Percentiles rank a stretch among this genome's conserved stretches.
phyloP scores from a whole-genome alignment of 371 early-diverging fungal genomes.

The Mortierella sp. region DNA sequence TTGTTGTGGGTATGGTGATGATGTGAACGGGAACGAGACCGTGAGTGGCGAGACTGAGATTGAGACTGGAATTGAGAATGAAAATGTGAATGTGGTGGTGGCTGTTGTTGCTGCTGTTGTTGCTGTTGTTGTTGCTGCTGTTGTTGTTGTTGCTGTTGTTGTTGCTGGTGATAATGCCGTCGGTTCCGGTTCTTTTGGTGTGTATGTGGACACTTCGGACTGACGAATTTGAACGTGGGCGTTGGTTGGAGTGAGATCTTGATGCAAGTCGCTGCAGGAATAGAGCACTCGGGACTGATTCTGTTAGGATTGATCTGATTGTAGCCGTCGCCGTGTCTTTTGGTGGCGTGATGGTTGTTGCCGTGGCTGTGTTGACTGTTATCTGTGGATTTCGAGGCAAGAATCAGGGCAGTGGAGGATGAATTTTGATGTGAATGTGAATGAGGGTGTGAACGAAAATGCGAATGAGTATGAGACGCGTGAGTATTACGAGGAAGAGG shows the following conservation, averaged over 20 bases:
- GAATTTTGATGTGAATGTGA: no score
- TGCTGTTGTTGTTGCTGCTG: slow-evolving; percentile 18
- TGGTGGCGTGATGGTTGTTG: background rate
- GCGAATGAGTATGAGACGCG: background rate
- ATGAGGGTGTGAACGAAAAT: slow-evolving; percentile 4
- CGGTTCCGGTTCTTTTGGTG: slow-evolving; percentile 31
- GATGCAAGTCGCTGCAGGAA: slow-evolving; percentile 41
- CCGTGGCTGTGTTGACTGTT: slow-evolving; percentile 1
- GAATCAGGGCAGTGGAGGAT: no score
- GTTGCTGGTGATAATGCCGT: slow-evolving; percentile 34
- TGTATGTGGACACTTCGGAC: slow-evolving; percentile 42
- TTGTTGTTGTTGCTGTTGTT: slow-evolving; percentile 25
- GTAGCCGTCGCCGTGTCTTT: background rate
- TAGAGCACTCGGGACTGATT: slow-evolving; percentile 44
- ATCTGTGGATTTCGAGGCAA: background rate
- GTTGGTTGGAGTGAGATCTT: slow-evolving; percentile 50
- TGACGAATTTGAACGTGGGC: slow-evolving; percentile 39
- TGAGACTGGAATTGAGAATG: slow-evolving; percentile 7
- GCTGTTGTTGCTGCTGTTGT: slow-evolving; percentile 3
- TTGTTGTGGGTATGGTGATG: slow-evolving; percentile 4
- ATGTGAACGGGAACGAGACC: slow-evolving; percentile 22
- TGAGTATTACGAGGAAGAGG: no score
- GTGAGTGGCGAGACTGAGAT: slow-evolving; percentile 16
- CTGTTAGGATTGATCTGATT: slow-evolving; percentile 11
- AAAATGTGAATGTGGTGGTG: background rate